Evolutionary conservation across 768 basidiomycete species (phyloP), one percentile per base, ranked within the genome.

Genomic region (Tulasnella sp.): DNA sequence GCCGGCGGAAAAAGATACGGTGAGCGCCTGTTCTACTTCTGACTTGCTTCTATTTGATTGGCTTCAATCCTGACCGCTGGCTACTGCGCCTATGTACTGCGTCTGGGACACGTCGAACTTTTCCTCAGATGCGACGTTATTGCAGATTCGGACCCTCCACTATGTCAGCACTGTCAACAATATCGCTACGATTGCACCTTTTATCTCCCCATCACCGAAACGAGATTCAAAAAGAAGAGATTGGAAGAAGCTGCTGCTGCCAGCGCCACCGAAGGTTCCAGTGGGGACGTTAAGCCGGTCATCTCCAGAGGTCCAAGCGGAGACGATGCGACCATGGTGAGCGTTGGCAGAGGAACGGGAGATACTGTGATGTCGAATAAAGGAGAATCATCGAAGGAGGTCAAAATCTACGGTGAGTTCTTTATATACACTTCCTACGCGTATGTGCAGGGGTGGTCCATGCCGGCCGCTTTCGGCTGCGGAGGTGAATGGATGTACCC

Each of bases 131-230:
- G 97, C 81, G 96, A 98, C 78, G 86, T 97, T 76, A 83, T 98
- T 19, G 41, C 85, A 0, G 92, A 94, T 76, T 79, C 86, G 65
- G 90, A 93, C 2, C 90, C 91, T 0, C 88, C 91, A 19, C 78
- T 91, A 65, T 98, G 95, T 78, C 91, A 94, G 76, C 95, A 98
- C 79, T 98, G 96, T 85, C 92, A 93, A 78, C 92, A 94, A 78
- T 94, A 94, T 77, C 86, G 87, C 59, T 92, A 95, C 76, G 94
- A 96, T 75, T 97, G 96, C 79, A 97, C 95, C 5, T 97, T 95
- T 82, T 96, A 97, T 84, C 87, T 98, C 14, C 97, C 97, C 44
- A 99, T 99, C 76, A 94, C 96, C 11, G 97, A 98, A 80, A 99
- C 97, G 0, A 89, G 97, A 22, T 99, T 98, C 86, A 98, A 98